Evolutionary conservation across 2,329 filamentous ascomycete species (phyloP).

Genomic region (Aspergillus costaricaensis): DNA sequence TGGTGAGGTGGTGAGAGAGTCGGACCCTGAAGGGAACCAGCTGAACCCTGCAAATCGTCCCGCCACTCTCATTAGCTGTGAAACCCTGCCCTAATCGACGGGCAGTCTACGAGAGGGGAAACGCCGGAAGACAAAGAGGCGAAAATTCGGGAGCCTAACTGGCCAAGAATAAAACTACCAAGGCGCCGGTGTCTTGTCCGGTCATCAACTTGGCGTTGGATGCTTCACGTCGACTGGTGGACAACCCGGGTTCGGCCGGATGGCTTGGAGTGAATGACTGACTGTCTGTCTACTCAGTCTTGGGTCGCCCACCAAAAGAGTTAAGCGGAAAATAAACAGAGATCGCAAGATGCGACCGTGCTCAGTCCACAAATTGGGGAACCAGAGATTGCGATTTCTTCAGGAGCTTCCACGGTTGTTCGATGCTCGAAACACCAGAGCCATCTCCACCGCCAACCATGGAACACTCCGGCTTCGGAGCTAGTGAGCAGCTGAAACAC

Average conservation of each 20-base stretch:
- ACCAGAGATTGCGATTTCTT: not conserved
- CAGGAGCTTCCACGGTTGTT: not conserved
- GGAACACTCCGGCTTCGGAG: not conserved
- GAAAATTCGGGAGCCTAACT: conserved; percentile 5
- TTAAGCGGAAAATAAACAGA: too few species aligned
- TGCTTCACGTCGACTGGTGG: too few species aligned
- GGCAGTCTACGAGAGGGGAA: too few species aligned
- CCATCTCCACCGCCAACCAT: not conserved
- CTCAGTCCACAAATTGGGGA: not conserved
- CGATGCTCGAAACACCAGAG: not conserved
- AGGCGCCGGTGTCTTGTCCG: not conserved
- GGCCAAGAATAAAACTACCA: not conserved
- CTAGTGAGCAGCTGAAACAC: not conserved
- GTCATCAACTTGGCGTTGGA: not conserved
- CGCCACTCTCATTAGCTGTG: not conserved
- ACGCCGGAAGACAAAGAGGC: not conserved
- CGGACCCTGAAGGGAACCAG: conserved; percentile 3
- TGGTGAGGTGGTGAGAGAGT: not conserved
- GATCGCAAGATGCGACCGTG: too few species aligned
- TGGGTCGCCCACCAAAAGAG: too few species aligned
- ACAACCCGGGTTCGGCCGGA: not conserved
- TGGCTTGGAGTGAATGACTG: too few species aligned
- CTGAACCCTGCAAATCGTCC: conserved; percentile 9
- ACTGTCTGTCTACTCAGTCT: too few species aligned
- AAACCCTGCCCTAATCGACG: not conserved